phyloP scores from a whole-genome alignment of 2,329 filamentous ascomycete genomes.

The Aspergillus tubingensis region DNA sequence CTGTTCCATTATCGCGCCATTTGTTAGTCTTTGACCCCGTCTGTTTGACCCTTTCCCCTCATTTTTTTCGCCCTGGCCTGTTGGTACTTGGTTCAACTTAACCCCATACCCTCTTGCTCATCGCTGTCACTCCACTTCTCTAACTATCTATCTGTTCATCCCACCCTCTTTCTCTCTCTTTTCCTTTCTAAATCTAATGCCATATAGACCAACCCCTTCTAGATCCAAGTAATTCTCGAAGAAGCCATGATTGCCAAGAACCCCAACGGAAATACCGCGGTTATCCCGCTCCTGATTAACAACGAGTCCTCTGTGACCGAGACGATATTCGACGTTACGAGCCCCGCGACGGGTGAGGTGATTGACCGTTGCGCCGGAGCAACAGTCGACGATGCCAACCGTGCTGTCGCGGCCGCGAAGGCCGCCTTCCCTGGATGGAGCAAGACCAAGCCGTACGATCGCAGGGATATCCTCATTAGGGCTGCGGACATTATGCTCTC shows the following conservation, averaged over 20 bases:
- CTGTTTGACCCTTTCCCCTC: not conserved
- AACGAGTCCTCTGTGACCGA: slow-evolving; percentile 45
- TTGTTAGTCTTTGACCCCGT: not conserved
- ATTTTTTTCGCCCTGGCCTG: not conserved
- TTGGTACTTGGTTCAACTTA: not conserved
- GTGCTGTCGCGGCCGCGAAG: slow-evolving; percentile 63
- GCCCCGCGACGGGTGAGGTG: slow-evolving; percentile 56
- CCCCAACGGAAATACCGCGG: slow-evolving; percentile 18
- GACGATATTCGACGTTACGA: slow-evolving; percentile 53
- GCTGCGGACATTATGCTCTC: slow-evolving; percentile 49
- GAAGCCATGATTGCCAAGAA: slow-evolving; percentile 12
- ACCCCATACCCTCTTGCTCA: not conserved
- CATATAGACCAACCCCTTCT: not conserved
- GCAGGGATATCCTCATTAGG: slow-evolving; percentile 65
- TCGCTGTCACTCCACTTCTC: not conserved
- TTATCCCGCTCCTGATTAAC: slow-evolving; percentile 47
- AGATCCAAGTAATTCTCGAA: not conserved
- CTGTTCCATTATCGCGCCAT: slow-evolving; percentile 4
- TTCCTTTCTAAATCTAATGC: not conserved
- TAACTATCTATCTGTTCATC: not conserved
- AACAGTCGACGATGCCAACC: slow-evolving; percentile 56
- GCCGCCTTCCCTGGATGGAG: slow-evolving; percentile 71
- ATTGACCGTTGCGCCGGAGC: slow-evolving; percentile 59
- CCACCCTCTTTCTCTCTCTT: not conserved
- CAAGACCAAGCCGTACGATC: slow-evolving; percentile 59